These are phyloP conservation scores for Flaveria sonorensis DNA, from an alignment of 129 eudicot species.

Conservation along the genomic window DNA sequence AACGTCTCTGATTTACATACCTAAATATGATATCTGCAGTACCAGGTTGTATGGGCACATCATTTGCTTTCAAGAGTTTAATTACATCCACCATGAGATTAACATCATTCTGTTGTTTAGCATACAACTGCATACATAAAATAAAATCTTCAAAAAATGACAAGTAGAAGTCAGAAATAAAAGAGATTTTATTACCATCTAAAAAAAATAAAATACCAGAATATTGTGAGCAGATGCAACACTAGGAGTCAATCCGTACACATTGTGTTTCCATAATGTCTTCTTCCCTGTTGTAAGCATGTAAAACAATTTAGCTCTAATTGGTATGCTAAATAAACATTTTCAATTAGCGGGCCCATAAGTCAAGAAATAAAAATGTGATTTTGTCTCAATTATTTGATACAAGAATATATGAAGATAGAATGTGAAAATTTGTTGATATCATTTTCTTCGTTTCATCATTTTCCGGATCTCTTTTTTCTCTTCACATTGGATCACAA, in stretches of 20 bases:
- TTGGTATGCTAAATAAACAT: neutral
- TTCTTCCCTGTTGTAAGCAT: slow-evolving; percentile 57
- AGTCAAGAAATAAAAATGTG: neutral
- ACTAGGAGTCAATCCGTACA: slow-evolving; percentile 72
- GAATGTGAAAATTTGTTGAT: neutral
- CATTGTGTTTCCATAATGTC: slow-evolving; percentile 74
- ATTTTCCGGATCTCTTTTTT: neutral
- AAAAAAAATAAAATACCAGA: slow-evolving; percentile 47
- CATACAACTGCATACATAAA: slow-evolving; percentile 58
- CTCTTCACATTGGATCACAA: neutral
- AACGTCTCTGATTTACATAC: slow-evolving; percentile 33
- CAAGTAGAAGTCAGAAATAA: neutral
- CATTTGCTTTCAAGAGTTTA: slow-evolving; percentile 72
- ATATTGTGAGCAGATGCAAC: slow-evolving; percentile 74
- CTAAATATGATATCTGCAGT: slow-evolving; percentile 83
- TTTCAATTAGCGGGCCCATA: neutral
- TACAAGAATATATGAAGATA: neutral
- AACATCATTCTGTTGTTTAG: slow-evolving; percentile 68
- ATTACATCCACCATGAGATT: slow-evolving; percentile 68
- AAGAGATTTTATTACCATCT: neutral
- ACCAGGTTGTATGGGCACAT: slow-evolving; percentile 80
- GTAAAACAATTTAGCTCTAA: neutral
- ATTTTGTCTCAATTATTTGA: slow-evolving; percentile 11
- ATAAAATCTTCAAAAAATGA: neutral
- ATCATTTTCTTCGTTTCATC: neutral